These are phyloP conservation scores for Candida jianshihensis DNA, from an alignment of 805 yeast species.

Conservation along the genomic window DNA sequence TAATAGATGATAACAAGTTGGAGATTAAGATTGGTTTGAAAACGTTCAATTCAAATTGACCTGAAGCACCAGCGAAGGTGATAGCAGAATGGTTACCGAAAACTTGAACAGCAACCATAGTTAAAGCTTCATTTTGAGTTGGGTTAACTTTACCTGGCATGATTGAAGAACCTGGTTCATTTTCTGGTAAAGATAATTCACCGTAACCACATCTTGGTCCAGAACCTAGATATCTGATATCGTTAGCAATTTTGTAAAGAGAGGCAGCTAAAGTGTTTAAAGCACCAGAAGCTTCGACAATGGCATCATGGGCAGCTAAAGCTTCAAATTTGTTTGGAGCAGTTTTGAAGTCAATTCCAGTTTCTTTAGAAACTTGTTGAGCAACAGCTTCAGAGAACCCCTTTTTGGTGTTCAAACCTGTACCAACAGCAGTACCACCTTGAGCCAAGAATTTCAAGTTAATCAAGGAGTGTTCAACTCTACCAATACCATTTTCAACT, in stretches of 20 bases:
- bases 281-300: conserved; percentile 97
- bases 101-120: conserved; percentile 97
- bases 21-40: conserved; percentile 95
- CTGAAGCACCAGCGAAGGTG: conserved; percentile 97
- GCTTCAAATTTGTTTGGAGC: conserved; percentile 99
- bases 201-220: conserved; percentile 99
- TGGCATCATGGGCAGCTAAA: conserved; percentile 96
- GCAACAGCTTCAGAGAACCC: conserved; percentile 90
- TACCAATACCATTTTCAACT: conserved; percentile 79
- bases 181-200: conserved; percentile 90
- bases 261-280: conserved; percentile 92
- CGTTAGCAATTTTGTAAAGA: conserved; percentile 93
- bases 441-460: conserved; percentile 83
- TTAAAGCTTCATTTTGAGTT: conserved; percentile 97
- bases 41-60: conserved; percentile 97
- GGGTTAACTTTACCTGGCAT: conserved; percentile 99
- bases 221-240: conserved; percentile 94
- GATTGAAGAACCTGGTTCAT: conserved; percentile 98
- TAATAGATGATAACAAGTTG: conserved; percentile 80
- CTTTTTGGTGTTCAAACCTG: conserved; percentile 90
- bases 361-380: conserved; percentile 72
- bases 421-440: conserved; percentile 99
- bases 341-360: conserved; percentile 84
- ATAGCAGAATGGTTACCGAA: conserved; percentile 94
- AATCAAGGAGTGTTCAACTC: conserved; percentile 74